Base-by-base conservation (phyloP, 495 filamentous ascomycete species). In the Halenospora varia region DNA sequence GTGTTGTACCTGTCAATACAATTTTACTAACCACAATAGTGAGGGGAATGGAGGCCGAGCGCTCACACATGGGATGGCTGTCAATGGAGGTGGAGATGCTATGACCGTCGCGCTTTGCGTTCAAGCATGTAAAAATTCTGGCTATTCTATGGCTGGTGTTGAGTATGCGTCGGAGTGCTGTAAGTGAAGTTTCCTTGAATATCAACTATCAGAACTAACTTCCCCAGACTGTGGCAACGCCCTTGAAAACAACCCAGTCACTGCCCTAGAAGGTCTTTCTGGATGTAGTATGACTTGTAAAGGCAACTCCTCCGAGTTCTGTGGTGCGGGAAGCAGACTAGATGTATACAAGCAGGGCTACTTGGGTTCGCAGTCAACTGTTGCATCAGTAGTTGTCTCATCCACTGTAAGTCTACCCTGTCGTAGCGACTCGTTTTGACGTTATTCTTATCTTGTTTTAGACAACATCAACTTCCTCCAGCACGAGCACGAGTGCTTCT, bases 241-340 rank as follows among this genome's bases (percentile, higher is more conserved):
- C n/a, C 71, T 86, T 54, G 55, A 65, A 53, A 82, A 76, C 67
- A 69, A 62, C 19, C 71, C 70, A 24, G 57, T 47, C 4, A 11
- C 67, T 18, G 70, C 72, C 1, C 67, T 74, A 25, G 66, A 68
- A n/a, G 78, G 76, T 24, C 42, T 66, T 20, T 42, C 56, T 23
- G 72, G 75, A 10, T 88, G 85, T 67, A 71, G 69, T 55, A 79
- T 77, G 73, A 55, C 68, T 26, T 88, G 84, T 70, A 75, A 71
- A 44, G 82, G 78, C 25, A 77, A 85, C 62, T 60, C 60, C 13
- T 71, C 25, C 25, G 57, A 75, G 56, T 70, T 68, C 47, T 78
- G 75, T 54, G 79, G 79, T 48, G 73, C 66, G 22, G 72, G 72
- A 2, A 74, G 77, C 24, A 23, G 22, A 19, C 2, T 56, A 3